Percentiles rank a stretch among this genome's conserved stretches.
phyloP scores from a whole-genome alignment of 352 stramenopile genomes.

The Globisporangium rhizosaccharum region DNA sequence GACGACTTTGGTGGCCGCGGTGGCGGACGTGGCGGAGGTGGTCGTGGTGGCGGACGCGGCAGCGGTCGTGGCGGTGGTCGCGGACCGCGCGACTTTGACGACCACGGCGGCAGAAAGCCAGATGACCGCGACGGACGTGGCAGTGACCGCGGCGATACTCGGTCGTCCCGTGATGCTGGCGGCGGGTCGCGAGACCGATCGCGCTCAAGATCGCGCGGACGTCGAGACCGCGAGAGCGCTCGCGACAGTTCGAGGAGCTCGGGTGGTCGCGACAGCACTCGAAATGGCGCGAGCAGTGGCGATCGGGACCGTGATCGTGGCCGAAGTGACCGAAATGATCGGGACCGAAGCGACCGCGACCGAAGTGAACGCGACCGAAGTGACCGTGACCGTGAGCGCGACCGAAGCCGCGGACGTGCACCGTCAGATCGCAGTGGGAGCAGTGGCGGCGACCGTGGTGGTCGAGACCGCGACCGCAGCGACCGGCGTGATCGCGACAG shows the following conservation, averaged over 20 bases:
- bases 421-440: conserved; percentile 16
- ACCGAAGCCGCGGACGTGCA: conserved; percentile 20
- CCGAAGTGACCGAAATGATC: neutral
- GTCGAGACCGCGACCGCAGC: conserved; percentile 18
- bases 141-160: conserved; percentile 17
- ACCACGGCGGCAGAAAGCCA: conserved; percentile 25
- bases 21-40: conserved; percentile 24
- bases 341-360: conserved; percentile 15
- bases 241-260: conserved; percentile 8
- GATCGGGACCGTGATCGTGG: neutral
- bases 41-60: conserved; percentile 22
- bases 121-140: conserved; percentile 23
- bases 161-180: conserved; percentile 31
- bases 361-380: conserved; percentile 16
- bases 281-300: conserved; percentile 8
- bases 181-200: conserved; percentile 38
- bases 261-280: conserved; percentile 14
- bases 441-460: conserved; percentile 8
- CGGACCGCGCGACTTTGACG: conserved; percentile 28
- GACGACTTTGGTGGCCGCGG: conserved; percentile 22
- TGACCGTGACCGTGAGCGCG: conserved; percentile 22
- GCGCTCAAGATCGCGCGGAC: conserved; percentile 37
- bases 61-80: conserved; percentile 12
- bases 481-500: conserved; percentile 21
- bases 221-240: conserved; percentile 18